phyloP scores from a whole-genome alignment of 805 yeast species.

The Ogataea nakhonphanomensis region DNA sequence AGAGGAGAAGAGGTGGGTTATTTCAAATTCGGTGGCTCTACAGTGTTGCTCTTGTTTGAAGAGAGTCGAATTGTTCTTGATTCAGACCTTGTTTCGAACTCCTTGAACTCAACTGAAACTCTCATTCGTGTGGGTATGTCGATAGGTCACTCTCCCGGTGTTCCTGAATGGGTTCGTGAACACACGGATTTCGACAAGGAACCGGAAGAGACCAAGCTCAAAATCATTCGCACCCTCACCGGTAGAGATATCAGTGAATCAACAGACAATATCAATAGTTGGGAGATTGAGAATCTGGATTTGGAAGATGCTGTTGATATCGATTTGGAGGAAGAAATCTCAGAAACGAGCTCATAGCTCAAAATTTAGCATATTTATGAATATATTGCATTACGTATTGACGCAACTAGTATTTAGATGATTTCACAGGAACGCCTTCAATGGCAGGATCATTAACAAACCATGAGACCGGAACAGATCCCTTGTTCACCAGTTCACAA shows the following conservation, averaged over 20 bases:
- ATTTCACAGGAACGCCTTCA: slow-evolving; percentile 45
- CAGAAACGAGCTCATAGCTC: slow-evolving; percentile 10
- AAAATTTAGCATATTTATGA: slow-evolving; percentile 2
- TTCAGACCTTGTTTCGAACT: slow-evolving; percentile 66
- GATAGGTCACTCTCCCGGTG: slow-evolving; percentile 66
- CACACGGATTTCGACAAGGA: slow-evolving; percentile 43
- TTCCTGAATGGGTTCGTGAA: slow-evolving; percentile 45
- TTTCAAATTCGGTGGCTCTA: slow-evolving; percentile 95
- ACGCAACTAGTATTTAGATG: slow-evolving; percentile 13
- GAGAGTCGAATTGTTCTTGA: slow-evolving; percentile 55
- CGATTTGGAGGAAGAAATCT: slow-evolving; percentile 21
- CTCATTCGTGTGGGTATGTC: slow-evolving; percentile 88
- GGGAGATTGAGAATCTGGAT: slow-evolving; percentile 31
- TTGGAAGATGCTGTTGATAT: slow-evolving; percentile 26
- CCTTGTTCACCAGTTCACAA: slow-evolving; percentile 66
- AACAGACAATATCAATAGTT: slow-evolving; percentile 20
- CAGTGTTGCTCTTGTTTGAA: slow-evolving; percentile 67
- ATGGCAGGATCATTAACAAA: slow-evolving; percentile 81
- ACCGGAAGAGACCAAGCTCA: slow-evolving; percentile 43
- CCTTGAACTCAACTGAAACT: slow-evolving; percentile 71
- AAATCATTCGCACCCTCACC: slow-evolving; percentile 54
- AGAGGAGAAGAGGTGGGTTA: slow-evolving; percentile 89
- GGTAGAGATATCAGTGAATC: slow-evolving; percentile 42
- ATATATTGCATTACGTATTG: slow-evolving; percentile 7
- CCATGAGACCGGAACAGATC: slow-evolving; percentile 65